Conservation (phyloP, 768 basidiomycete genomes). For the Rubroboletus satanas region DNA sequence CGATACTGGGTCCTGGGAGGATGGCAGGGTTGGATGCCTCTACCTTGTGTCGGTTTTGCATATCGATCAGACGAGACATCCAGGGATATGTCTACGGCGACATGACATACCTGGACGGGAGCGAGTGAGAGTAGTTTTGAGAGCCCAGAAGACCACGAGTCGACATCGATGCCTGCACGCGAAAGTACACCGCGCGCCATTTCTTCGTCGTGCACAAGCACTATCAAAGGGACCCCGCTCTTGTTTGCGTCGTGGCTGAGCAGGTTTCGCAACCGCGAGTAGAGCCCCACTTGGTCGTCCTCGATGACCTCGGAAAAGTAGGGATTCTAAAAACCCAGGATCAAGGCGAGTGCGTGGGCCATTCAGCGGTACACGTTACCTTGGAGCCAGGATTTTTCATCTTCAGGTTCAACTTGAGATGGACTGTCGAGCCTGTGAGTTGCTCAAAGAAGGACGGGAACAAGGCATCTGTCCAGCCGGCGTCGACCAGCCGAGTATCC, state of each 20-base stretch:
- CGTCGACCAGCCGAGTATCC: constrained; percentile 34
- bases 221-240: constrained; percentile 35
- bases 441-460: constrained; percentile 25
- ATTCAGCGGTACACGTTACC: constrained; percentile 8
- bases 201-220: constrained; percentile 46
- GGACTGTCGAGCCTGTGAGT: constrained; percentile 13
- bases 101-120: constrained; percentile 6
- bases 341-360: background rate
- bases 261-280: constrained; percentile 16
- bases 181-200: constrained; percentile 38
- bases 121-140: constrained; percentile 12
- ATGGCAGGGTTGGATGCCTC: background rate
- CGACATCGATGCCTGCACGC: constrained; percentile 40
- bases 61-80: background rate
- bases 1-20: constrained; percentile 32
- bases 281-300: constrained; percentile 8
- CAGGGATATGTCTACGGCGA: background rate
- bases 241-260: constrained; percentile 18
- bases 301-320: constrained; percentile 18
- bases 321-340: constrained; percentile 6
- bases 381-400: constrained; percentile 13
- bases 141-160: constrained; percentile 41
- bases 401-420: constrained; percentile 13
- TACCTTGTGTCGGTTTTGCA: constrained; percentile 11
- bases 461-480: constrained; percentile 41